Percentiles rank a stretch among this genome's conserved stretches.
These are phyloP conservation scores for Termitomyces sp. DNA, from an alignment of 768 basidiomycete genomes.

Conservation along the genomic window DNA sequence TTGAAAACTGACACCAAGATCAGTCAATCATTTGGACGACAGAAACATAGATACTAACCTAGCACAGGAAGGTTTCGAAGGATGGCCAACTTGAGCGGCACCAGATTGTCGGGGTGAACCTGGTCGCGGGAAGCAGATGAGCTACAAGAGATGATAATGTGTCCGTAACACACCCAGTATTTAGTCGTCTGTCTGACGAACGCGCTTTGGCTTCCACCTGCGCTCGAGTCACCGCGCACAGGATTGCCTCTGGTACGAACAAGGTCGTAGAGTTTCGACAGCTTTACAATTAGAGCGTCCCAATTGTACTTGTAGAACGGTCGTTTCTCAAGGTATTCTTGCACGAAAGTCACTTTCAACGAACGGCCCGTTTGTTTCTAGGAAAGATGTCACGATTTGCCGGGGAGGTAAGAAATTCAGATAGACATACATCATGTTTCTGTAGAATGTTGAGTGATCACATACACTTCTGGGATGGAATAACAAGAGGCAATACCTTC, in stretches of 20 bases:
- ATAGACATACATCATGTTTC: constrained; percentile 82
- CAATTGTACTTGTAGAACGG: constrained; percentile 97
- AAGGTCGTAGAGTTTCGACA: constrained; percentile 91
- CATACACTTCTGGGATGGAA: neutral
- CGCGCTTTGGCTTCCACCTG: constrained; percentile 93
- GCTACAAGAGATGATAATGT: neutral
- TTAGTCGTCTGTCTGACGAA: constrained; percentile 99
- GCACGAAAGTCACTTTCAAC: constrained; percentile 85
- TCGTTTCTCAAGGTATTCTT: constrained; percentile 87
- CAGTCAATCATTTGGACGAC: neutral
- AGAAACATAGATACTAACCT: constrained; percentile 38
- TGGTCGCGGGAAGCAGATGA: constrained; percentile 9
- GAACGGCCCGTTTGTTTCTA: constrained; percentile 89
- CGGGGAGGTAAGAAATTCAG: neutral
- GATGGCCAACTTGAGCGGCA: constrained; percentile 90
- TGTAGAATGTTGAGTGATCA: constrained; percentile 22
- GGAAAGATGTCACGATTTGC: neutral
- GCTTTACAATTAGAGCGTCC: constrained; percentile 93
- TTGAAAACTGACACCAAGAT: constrained; percentile 67
- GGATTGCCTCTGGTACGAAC: constrained; percentile 95
- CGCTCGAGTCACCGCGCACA: constrained; percentile 87
- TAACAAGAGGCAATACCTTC: constrained; percentile 46
- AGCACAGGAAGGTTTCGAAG: constrained; percentile 90
- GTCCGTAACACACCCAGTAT: constrained; percentile 77
- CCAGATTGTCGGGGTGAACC: constrained; percentile 92